These are phyloP conservation scores for Rhodomyrtus psidioides DNA, from an alignment of 441 rosid species.

Conservation along the genomic window DNA sequence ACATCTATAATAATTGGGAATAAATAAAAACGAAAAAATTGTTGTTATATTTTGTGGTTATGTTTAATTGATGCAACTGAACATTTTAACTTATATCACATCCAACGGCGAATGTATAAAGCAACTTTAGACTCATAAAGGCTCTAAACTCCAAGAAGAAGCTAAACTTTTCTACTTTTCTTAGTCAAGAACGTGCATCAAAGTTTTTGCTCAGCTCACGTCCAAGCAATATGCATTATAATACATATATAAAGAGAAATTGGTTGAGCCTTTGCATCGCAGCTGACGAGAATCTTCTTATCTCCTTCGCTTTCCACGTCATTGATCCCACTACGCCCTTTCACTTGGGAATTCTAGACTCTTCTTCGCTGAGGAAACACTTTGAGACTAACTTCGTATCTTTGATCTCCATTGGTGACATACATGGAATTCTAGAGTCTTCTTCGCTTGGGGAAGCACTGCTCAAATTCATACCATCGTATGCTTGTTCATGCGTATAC, in stretches of 20 bases:
- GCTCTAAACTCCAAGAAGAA: background rate
- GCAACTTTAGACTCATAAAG: background rate
- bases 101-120: background rate
- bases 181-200: too few species aligned
- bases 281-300: background rate
- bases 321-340: background rate
- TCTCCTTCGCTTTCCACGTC: background rate
- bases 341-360: background rate
- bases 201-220: too few species aligned
- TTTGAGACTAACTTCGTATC: background rate
- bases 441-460: background rate
- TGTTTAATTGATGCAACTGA: background rate
- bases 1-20: too few species aligned
- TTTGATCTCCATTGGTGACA: background rate
- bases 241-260: accelerated
- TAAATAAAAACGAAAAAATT: too few species aligned
- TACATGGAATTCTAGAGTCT: background rate
- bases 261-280: background rate
- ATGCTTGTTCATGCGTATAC: background rate
- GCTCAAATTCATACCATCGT: background rate
- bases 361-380: background rate
- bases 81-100: background rate
- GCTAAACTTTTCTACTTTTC: background rate
- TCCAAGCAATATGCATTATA: background rate
- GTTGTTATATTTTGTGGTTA: too few species aligned